Evolutionary conservation across 208 protist genomes (phyloP).

Genomic region (Trypanosoma theileri): DNA sequence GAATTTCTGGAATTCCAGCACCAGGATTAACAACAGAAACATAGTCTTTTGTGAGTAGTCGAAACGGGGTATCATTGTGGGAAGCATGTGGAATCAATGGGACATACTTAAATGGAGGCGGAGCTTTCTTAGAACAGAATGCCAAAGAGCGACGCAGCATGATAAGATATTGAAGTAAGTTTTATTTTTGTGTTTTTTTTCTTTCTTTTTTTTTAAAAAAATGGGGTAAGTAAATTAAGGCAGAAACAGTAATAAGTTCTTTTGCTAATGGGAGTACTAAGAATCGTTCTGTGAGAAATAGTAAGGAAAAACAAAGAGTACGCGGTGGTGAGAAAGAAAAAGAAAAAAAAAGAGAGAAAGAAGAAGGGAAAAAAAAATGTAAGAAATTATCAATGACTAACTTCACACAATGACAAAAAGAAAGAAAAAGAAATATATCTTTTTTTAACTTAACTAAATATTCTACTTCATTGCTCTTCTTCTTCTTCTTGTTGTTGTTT

Average conservation of each 20-base stretch:
- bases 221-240: neutral
- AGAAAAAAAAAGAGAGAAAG: conserved; percentile 14
- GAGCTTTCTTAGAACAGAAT: conserved; percentile 22
- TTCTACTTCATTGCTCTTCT: too few species aligned
- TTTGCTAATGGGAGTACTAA: too few species aligned
- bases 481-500: too few species aligned
- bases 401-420: neutral
- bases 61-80: conserved; percentile 70
- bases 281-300: too few species aligned
- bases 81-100: conserved; percentile 68
- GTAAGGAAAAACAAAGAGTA: too few species aligned
- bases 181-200: neutral
- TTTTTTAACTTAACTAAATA: too few species aligned
- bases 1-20: conserved; percentile 60
- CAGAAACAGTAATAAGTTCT: neutral
- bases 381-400: conserved; percentile 3
- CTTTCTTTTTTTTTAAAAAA: conserved; percentile 20
- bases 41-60: conserved; percentile 86
- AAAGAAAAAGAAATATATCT: neutral
- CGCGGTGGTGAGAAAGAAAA: too few species aligned
- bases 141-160: conserved; percentile 60
- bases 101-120: conserved; percentile 71
- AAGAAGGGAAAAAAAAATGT: conserved; percentile 2
- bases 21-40: conserved; percentile 74
- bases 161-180: neutral